Conservation (phyloP, 345 rosid genomes). For the Citrus sp. region DNA sequence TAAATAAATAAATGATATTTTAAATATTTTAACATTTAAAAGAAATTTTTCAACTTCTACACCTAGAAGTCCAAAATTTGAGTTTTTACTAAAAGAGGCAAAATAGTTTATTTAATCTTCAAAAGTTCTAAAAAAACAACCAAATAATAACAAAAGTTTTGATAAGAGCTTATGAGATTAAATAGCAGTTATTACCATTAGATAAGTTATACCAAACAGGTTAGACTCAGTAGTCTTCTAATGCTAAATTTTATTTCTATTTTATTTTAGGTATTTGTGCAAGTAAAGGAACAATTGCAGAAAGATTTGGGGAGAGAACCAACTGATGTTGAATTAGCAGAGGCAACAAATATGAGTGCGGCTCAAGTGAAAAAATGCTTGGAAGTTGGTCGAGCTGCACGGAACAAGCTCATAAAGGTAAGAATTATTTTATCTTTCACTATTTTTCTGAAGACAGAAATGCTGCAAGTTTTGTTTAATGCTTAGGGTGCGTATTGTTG, state of each 20-base stretch:
- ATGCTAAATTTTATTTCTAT: slow-evolving; percentile 13
- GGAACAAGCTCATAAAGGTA: slow-evolving; percentile 92
- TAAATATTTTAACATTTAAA: no score
- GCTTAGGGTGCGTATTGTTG: neutral
- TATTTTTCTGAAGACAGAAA: neutral
- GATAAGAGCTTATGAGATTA: no score
- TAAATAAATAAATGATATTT: no score
- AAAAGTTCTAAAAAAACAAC: no score
- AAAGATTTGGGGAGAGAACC: slow-evolving; percentile 58
- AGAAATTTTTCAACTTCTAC: no score
- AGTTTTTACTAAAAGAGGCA: no score
- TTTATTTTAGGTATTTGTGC: slow-evolving; percentile 49
- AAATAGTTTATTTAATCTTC: no score
- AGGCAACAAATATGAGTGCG: slow-evolving; percentile 39
- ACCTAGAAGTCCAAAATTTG: no score
- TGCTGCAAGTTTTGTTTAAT: neutral
- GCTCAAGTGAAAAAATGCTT: slow-evolving; percentile 50
- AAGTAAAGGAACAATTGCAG: slow-evolving; percentile 54
- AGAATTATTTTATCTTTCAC: neutral
- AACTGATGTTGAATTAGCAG: slow-evolving; percentile 63
- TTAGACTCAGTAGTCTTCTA: slow-evolving; percentile 9
- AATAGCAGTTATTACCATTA: no score
- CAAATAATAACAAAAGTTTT: no score
- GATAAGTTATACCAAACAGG: no score
- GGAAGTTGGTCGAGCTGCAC: slow-evolving; percentile 79